phyloP scores from a whole-genome alignment of 169 alveolate species.

The Sarcocystis neurona region DNA sequence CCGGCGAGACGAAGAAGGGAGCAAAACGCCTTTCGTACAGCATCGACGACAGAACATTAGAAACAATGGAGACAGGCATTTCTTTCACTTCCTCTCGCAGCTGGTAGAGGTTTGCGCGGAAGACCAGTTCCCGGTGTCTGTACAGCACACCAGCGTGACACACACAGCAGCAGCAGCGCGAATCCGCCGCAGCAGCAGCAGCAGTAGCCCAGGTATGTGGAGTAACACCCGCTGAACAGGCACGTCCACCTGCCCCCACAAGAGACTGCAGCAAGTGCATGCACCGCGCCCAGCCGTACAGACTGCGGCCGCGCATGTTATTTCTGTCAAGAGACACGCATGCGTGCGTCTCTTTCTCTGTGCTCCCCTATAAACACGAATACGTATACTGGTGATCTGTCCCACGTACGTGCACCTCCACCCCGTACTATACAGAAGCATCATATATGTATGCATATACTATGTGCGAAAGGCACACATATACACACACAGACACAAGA shows the following conservation, averaged over 20 bases:
- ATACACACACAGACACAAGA: neutral
- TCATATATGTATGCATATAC: neutral
- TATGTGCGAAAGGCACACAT: too few species aligned
- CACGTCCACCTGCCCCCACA: neutral
- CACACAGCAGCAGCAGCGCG: neutral
- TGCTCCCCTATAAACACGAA: too few species aligned
- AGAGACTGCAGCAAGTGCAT: neutral
- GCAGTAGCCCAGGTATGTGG: neutral
- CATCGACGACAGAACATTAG: constrained; percentile 41
- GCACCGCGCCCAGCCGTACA: neutral
- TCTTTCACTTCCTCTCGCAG: constrained; percentile 66
- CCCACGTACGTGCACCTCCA: too few species aligned
- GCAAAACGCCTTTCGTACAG: constrained; percentile 71
- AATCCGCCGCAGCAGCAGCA: neutral
- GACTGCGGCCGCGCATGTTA: too few species aligned
- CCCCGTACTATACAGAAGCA: too few species aligned
- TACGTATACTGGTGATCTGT: too few species aligned
- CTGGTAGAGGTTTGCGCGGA: constrained; percentile 66
- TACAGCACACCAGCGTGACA: neutral
- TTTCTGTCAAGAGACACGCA: too few species aligned
- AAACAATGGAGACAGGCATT: constrained; percentile 39
- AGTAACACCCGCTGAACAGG: too few species aligned
- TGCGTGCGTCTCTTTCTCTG: too few species aligned
- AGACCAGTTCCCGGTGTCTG: constrained; percentile 64
- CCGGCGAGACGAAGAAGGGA: constrained; percentile 72